Base-by-base conservation (phyloP, 352 stramenopile genomes). In the Blastocystis sp. region DNA sequence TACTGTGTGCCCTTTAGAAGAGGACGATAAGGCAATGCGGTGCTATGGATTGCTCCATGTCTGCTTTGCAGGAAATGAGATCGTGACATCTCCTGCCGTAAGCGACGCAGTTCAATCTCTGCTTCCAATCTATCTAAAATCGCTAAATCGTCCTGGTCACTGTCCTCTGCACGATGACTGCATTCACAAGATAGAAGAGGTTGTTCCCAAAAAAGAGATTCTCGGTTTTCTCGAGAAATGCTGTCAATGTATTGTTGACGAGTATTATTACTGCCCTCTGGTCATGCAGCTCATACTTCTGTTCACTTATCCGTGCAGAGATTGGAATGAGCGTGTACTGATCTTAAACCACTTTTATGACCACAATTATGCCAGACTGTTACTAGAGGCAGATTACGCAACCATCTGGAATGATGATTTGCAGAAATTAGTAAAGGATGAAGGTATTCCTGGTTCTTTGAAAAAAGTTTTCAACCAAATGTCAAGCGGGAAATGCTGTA, bases 301-400 rank as follows among this genome's bases (percentile, higher is more conserved):
- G 4, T 85, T 85, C n/a, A 13, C 53, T 9, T 43, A n/a, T 24
- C 73, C 73, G 20, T 85, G 73, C 43, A 26, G 73, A 16, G 50
- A 85, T 2, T 85, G 73, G 73, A 85, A 65, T 45, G 18, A 85
- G 8, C 73, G 73, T 43, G 73, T 85, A 20, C n/a, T 68, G 18
- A 16, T 85, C 18, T 37, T 85, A 2, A 85, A 85, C 56, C 68
- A 54, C 73, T 85, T 85, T 55, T 45, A 54, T 9, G 73, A 85
- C 26, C 13, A 85, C 8, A 11, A 41, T 5, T 85, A 39, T 7
- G 53, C 43, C 20, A 18, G 9, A 3, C 26, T 85, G 13, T 13
- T 85, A 55, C 47, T 85, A 9, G 13, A 26, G 16, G 53, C n/a
- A 5, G 56, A 64, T 37, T 66, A 37, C 13, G 0, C 0, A 3